These are phyloP conservation scores for Cicer chorassanicum DNA, from an alignment of 306 rosid species.

Conservation along the genomic window DNA sequence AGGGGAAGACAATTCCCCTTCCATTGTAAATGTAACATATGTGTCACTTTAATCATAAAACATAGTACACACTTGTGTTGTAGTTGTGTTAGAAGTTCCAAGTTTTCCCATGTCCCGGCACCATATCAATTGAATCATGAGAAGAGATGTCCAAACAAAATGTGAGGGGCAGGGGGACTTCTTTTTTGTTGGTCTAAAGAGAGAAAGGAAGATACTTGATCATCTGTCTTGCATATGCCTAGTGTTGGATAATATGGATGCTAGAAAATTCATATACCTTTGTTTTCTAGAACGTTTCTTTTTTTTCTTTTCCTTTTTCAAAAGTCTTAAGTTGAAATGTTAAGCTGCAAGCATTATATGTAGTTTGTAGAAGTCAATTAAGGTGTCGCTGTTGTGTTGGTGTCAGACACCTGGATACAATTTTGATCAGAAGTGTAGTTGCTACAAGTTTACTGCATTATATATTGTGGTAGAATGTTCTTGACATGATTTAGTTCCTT, in stretches of 20 bases:
- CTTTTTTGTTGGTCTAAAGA: neutral
- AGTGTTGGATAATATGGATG: conserved; percentile 1
- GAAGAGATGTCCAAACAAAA: conserved; percentile 18
- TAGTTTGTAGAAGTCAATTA: conserved; percentile 9
- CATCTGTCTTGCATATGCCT: conserved; percentile 5
- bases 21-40: neutral
- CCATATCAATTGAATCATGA: conserved; percentile 16
- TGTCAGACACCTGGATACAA: too few relatives aligned
- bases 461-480: neutral
- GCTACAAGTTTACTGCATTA: neutral
- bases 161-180: neutral
- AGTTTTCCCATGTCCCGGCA: neutral
- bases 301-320: neutral
- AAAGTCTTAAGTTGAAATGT: neutral
- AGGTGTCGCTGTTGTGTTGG: too few relatives aligned
- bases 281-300: neutral
- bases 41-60: neutral
- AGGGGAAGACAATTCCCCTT: neutral
- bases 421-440: too few relatives aligned
- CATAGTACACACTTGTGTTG: neutral
- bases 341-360: conserved; percentile 4
- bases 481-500: neutral
- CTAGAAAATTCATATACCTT: neutral
- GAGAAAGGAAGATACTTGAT: neutral
- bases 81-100: neutral